Evolutionary conservation across 1,284 basidiomycete species (phyloP).

Genomic region (Marasmius tenuissimus): DNA sequence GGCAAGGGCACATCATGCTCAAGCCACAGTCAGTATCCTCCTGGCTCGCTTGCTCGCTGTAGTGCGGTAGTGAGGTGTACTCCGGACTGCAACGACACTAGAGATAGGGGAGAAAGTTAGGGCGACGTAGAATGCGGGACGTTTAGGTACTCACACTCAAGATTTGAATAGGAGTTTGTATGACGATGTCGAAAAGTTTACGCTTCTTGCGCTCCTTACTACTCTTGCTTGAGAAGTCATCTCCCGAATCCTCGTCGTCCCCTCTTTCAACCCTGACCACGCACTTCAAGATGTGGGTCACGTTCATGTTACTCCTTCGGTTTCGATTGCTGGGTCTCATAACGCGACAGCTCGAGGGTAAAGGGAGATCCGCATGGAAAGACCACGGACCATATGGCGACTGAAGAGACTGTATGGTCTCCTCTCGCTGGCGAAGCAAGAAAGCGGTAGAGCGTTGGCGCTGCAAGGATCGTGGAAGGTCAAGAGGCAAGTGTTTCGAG

Average conservation of each 20-base stretch:
- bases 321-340: constrained; percentile 80
- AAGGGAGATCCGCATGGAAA: constrained; percentile 53
- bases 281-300: constrained; percentile 82
- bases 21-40: neutral
- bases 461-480: constrained; percentile 44
- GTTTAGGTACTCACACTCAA: constrained; percentile 62
- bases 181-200: constrained; percentile 89
- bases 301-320: constrained; percentile 75
- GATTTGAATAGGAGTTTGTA: constrained; percentile 81
- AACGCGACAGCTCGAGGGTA: constrained; percentile 55
- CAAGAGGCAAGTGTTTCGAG: neutral
- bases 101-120: neutral
- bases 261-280: constrained; percentile 85
- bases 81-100: constrained; percentile 82
- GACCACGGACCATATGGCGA: constrained; percentile 60
- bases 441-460: constrained; percentile 56
- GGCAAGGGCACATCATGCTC: neutral
- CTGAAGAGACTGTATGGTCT: constrained; percentile 10
- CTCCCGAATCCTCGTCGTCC: constrained; percentile 42
- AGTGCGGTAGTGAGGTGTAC: constrained; percentile 74
- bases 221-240: neutral
- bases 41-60: constrained; percentile 39
- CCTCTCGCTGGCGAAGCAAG: constrained; percentile 38
- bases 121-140: constrained; percentile 16
- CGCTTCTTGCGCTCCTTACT: constrained; percentile 70